A percentile compares a stretch with the other conserved stretches of the same genome.
Conservation (phyloP, 2,329 filamentous ascomycete genomes). For the Rhinocladiella similis region DNA sequence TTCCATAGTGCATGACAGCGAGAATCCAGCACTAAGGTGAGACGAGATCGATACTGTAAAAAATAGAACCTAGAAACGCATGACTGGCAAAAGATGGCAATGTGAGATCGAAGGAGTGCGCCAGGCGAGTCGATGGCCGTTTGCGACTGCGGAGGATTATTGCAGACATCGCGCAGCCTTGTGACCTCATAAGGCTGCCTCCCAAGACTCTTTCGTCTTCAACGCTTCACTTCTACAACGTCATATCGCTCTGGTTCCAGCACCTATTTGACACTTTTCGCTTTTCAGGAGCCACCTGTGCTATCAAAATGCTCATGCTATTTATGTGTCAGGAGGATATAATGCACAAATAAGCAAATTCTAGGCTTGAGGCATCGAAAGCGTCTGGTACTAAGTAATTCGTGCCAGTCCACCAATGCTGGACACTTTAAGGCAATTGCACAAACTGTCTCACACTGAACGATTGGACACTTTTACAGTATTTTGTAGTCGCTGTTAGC, state of each 20-base stretch:
- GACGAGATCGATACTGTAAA: background rate
- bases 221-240: background rate
- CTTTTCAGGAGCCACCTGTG: no score
- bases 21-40: background rate
- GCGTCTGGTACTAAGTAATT: no score
- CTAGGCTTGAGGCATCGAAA: no score
- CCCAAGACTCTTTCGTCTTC: no score
- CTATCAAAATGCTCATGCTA: no score
- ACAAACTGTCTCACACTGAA: no score
- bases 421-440: no score
- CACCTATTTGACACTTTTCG: no score
- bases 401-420: no score
- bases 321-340: no score
- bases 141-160: constrained; percentile 2
- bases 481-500: background rate
- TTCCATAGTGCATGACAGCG: constrained; percentile 24
- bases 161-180: constrained; percentile 1
- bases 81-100: background rate
- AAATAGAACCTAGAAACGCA: background rate
- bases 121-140: background rate
- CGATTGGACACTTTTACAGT: background rate
- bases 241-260: background rate
- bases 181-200: constrained; percentile 1
- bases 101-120: background rate
- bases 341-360: no score